phyloP scores from a whole-genome alignment of 805 yeast species.

The Cyberlindnera saturnus region DNA sequence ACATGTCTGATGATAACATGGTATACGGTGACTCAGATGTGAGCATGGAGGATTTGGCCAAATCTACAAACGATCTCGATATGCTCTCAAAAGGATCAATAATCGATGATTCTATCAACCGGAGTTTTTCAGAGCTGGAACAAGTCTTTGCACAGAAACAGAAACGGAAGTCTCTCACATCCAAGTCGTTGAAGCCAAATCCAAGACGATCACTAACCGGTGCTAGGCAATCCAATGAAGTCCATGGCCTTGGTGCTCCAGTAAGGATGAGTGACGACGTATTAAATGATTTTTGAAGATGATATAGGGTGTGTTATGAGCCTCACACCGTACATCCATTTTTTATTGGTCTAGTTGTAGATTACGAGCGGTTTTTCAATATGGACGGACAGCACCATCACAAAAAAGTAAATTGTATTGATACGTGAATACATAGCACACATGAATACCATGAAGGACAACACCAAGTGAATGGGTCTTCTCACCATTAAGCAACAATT shows the following conservation, averaged over 20 bases:
- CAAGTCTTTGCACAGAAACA: slow-evolving; percentile 10
- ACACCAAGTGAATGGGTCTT: too few relatives aligned
- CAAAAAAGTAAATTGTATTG: too few relatives aligned
- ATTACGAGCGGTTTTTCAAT: neutral
- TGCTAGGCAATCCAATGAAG: neutral
- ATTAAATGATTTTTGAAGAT: neutral
- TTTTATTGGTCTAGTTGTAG: neutral
- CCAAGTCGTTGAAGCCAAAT: slow-evolving; percentile 17
- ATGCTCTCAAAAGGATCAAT: slow-evolving; percentile 8
- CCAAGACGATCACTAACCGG: slow-evolving; percentile 3
- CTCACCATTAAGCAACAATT: too few relatives aligned
- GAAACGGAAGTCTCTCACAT: slow-evolving; percentile 22
- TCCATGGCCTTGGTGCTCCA: slow-evolving; percentile 14
- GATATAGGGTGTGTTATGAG: neutral
- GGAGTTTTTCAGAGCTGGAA: slow-evolving; percentile 15
- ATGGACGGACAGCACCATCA: neutral
- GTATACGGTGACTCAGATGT: slow-evolving; percentile 18
- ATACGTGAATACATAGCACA: too few relatives aligned
- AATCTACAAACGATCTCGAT: slow-evolving; percentile 16
- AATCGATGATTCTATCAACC: slow-evolving; percentile 12
- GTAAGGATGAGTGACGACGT: slow-evolving; percentile 6
- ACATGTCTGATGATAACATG: slow-evolving; percentile 5
- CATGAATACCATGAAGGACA: too few relatives aligned
- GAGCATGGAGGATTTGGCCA: slow-evolving; percentile 22
- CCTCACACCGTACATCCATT: neutral